Conservation (phyloP, 495 filamentous ascomycete genomes). For the Annulohypoxylon stygium region DNA sequence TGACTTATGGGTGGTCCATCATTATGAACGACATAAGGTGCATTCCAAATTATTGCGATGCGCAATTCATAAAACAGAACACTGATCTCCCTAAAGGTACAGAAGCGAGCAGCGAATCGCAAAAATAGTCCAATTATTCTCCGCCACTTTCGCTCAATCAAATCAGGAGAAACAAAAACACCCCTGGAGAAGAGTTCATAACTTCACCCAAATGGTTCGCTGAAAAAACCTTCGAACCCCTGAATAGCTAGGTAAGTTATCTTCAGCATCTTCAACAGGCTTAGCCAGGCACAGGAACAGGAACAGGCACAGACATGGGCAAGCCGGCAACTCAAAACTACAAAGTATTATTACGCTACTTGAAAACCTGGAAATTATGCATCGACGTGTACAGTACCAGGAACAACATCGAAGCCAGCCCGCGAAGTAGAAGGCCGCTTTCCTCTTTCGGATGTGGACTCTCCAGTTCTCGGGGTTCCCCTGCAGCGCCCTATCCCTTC, state of each 20-base stretch:
- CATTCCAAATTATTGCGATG: constrained; percentile 43
- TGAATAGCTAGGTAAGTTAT: constrained; percentile 18
- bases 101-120: constrained; percentile 30
- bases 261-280: constrained; percentile 30
- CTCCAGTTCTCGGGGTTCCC: constrained; percentile 37
- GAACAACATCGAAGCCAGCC: background rate
- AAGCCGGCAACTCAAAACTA: constrained; percentile 15
- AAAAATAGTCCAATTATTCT: constrained; percentile 42
- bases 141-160: constrained; percentile 34
- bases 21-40: constrained; percentile 37
- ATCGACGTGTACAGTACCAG: constrained; percentile 42
- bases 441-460: constrained; percentile 39
- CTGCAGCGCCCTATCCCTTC: constrained; percentile 43
- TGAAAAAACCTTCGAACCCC: constrained; percentile 11
- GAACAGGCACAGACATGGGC: background rate
- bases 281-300: background rate
- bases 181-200: constrained; percentile 34
- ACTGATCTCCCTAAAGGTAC: constrained; percentile 24
- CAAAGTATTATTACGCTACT: background rate
- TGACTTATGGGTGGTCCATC: constrained; percentile 16
- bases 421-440: constrained; percentile 35
- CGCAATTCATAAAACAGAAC: constrained; percentile 31
- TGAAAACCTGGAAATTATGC: constrained; percentile 42
- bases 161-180: constrained; percentile 14
- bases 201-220: constrained; percentile 8